Evolutionary conservation across 2,329 filamentous ascomycete species (phyloP), one percentile per base, ranked within the genome.

Genomic region (Xylariaceae sp.): DNA sequence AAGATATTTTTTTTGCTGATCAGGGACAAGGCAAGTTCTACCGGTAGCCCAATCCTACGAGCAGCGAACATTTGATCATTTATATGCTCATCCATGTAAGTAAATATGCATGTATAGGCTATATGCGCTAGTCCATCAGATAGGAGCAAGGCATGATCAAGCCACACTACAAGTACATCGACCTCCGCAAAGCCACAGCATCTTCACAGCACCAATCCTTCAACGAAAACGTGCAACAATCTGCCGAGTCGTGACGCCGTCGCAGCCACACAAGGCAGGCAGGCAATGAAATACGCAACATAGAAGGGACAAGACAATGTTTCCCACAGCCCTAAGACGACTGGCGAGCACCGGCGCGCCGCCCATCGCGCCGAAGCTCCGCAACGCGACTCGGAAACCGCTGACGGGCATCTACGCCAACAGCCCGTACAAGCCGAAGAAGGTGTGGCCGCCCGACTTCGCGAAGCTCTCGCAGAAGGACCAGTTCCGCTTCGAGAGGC

Each of bases 361-460:
- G 61, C 33, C 53, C 73, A 16, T 68, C 23, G 53, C 65, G 28
- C 65, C 71, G 5, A 66, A 48, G 17, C 46, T 68, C 34, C 56
- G 61, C 29, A 69, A 58, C 23, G 39, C 63, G 53, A 65, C 44
- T 16, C 62, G 31, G 58, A 17, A 47, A n/a, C 52, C 58, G 5
- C 46, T 45, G 28, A 46, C 74, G 36, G 71, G 61, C 53, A 74
- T 79, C 60, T 77, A 80, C 62, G 80, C 74, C 58, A 21, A 28
- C 43, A 87, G 85, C 69, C 82, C 82, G 4, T 87, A 85, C 76
- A 83, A 79, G 67, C 83, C 86, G 45, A 88, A 90, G 74, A 90
- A 88, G 70, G 78, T 85, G 63, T 94, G 90, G 90, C 90, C 90
- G 55, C 90, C 90, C 11, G 87, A 92, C 73, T 90, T 94, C 74